These are phyloP conservation scores for Nannochloropsis gaditana DNA, from an alignment of 108 stramenopile genomes.

Conservation along the genomic window DNA sequence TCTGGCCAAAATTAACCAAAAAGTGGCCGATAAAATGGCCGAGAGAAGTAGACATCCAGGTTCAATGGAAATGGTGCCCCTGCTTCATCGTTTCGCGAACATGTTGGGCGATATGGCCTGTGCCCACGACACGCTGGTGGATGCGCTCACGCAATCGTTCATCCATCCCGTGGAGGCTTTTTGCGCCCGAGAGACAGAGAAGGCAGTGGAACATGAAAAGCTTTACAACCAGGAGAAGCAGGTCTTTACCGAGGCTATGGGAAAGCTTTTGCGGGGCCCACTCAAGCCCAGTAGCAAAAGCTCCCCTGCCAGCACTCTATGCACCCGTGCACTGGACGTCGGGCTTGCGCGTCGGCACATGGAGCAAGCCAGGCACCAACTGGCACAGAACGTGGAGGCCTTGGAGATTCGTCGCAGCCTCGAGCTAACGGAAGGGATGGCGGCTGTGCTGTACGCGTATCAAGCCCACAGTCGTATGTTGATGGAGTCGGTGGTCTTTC, in stretches of 20 bases:
- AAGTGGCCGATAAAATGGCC: not conserved
- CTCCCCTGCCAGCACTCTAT: not conserved
- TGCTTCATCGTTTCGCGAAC: slow-evolving; percentile 6
- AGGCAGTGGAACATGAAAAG: not conserved
- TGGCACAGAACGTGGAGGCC: not conserved
- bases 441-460: not conserved
- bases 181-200: not conserved
- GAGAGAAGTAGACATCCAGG: not conserved
- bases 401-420: not conserved
- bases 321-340: not conserved
- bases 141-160: not conserved
- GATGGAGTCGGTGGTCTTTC: not conserved
- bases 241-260: not conserved
- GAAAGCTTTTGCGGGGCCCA: not conserved
- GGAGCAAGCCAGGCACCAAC: not conserved
- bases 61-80: not conserved
- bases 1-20: not conserved
- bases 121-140: not conserved
- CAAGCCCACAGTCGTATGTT: not conserved
- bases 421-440: not conserved
- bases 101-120: not conserved
- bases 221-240: not conserved
- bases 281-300: not conserved
- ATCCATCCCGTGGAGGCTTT: not conserved
- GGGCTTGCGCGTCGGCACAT: not conserved